These are phyloP conservation scores for Solanum pennellii DNA, from an alignment of 257 asterid genomes.

Conservation along the genomic window DNA sequence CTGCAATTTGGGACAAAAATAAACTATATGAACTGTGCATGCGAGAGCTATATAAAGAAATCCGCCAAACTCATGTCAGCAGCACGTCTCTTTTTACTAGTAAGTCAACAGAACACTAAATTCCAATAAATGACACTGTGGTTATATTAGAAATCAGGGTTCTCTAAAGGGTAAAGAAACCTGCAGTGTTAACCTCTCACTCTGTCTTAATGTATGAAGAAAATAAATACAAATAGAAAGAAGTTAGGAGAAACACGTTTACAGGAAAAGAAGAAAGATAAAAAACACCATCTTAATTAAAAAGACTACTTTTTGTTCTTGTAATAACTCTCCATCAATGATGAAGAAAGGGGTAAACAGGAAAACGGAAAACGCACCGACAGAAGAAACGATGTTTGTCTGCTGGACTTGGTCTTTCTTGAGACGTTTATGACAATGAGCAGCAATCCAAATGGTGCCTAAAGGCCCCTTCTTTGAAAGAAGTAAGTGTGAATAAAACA, in stretches of 20 bases:
- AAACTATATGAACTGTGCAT: neutral
- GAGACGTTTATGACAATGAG: slow-evolving; percentile 62
- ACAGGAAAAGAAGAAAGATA: neutral
- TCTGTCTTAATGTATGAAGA: neutral
- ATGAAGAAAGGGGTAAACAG: neutral
- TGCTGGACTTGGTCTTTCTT: slow-evolving; percentile 45
- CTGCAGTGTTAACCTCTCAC: neutral
- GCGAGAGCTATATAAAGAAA: neutral
- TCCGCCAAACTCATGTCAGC: neutral
- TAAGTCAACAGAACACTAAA: neutral
- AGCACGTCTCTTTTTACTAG: neutral
- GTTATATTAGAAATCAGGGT: neutral
- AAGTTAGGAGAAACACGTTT: neutral
- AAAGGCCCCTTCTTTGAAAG: slow-evolving; percentile 71
- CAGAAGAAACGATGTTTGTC: slow-evolving; percentile 59
- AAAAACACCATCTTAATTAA: neutral
- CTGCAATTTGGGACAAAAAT: neutral
- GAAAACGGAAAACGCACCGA: slow-evolving; percentile 38
- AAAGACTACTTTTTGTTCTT: neutral
- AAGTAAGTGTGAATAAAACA: slow-evolving; percentile 67
- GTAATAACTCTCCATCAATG: neutral
- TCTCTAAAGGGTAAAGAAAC: neutral
- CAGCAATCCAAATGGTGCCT: slow-evolving; percentile 87
- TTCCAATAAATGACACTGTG: neutral
- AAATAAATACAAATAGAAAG: neutral